phyloP scores from a whole-genome alignment of 805 yeast genomes.

The Ogataea henricii region DNA sequence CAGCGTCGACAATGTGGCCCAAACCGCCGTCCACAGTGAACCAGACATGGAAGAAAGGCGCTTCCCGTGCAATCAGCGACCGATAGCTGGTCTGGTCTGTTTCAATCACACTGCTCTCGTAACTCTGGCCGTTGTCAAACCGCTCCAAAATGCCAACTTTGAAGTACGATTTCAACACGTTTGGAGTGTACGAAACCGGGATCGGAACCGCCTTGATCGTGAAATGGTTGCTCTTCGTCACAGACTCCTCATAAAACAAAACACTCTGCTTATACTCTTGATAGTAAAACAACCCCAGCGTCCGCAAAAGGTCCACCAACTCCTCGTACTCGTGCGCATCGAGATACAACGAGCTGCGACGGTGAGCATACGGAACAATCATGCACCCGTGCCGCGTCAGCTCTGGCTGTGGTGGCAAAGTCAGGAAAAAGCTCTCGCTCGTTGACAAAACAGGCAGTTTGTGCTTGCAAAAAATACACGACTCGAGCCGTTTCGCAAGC shows the following conservation, averaged over 20 bases:
- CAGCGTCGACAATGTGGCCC: slow-evolving; percentile 51
- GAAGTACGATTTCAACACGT: slow-evolving; percentile 43
- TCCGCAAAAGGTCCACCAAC: slow-evolving; percentile 43
- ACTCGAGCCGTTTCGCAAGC: slow-evolving; percentile 34
- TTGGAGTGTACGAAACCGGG: slow-evolving; percentile 32
- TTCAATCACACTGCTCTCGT: slow-evolving; percentile 39
- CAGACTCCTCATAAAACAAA: slow-evolving; percentile 48
- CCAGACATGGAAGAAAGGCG: slow-evolving; percentile 56
- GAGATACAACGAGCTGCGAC: slow-evolving; percentile 41
- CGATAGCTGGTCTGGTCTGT: slow-evolving; percentile 34
- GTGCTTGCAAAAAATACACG: slow-evolving; percentile 41
- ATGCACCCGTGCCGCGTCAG: slow-evolving; percentile 36
- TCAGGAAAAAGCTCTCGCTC: slow-evolving; percentile 40
- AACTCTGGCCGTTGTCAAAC: slow-evolving; percentile 42
- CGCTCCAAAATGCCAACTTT: slow-evolving; percentile 41
- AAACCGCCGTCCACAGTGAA: slow-evolving; percentile 46
- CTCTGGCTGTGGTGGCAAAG: slow-evolving; percentile 44
- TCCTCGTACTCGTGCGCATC: slow-evolving; percentile 48
- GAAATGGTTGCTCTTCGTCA: slow-evolving; percentile 38
- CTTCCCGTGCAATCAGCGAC: slow-evolving; percentile 44
- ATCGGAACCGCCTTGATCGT: slow-evolving; percentile 47
- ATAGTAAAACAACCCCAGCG: slow-evolving; percentile 43
- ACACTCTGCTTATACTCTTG: slow-evolving; percentile 36
- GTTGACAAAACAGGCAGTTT: slow-evolving; percentile 33
- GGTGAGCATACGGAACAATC: slow-evolving; percentile 46